Evolutionary conservation across 208 protist genomes (phyloP).

Genomic region (Acanthamoeba sp.): DNA sequence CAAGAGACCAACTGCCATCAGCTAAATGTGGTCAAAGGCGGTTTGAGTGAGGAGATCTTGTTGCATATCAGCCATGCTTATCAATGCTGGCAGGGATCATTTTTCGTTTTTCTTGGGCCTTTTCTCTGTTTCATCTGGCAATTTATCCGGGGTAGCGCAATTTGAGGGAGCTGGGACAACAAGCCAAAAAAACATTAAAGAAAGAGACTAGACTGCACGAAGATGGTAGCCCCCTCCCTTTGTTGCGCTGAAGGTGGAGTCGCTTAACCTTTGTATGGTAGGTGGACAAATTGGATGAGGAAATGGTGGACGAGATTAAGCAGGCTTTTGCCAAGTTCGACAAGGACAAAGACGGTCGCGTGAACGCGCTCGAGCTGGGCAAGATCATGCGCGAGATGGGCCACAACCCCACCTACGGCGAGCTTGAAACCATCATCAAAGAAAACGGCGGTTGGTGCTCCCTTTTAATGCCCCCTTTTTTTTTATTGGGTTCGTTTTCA

Average conservation of each 20-base stretch:
- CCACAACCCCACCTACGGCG: slow-evolving; percentile 75
- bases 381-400: slow-evolving; percentile 54
- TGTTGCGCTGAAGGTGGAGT: too few species aligned
- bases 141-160: neutral
- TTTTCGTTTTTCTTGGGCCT: neutral
- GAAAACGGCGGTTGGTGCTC: slow-evolving; percentile 88
- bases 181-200: neutral
- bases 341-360: slow-evolving; percentile 63
- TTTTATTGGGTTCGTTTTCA: slow-evolving; percentile 98
- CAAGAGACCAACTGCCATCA: too few species aligned
- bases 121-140: neutral
- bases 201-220: neutral
- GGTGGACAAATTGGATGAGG: slow-evolving; percentile 49
- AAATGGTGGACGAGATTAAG: slow-evolving; percentile 58
- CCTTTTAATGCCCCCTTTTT: slow-evolving; percentile 98
- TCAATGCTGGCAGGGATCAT: too few species aligned
- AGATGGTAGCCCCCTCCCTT: neutral
- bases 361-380: slow-evolving; percentile 64
- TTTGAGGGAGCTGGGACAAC: neutral
- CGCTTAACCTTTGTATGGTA: too few species aligned
- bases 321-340: slow-evolving; percentile 44
- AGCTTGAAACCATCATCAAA: slow-evolving; percentile 96
- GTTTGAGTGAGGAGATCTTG: too few species aligned
- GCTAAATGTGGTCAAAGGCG: too few species aligned
- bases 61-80: too few species aligned